A percentile compares a stretch with the other conserved stretches of the same genome.
Evolutionary conservation across 495 filamentous ascomycete species (phyloP).

Genomic region (Ramalina peruviana): DNA sequence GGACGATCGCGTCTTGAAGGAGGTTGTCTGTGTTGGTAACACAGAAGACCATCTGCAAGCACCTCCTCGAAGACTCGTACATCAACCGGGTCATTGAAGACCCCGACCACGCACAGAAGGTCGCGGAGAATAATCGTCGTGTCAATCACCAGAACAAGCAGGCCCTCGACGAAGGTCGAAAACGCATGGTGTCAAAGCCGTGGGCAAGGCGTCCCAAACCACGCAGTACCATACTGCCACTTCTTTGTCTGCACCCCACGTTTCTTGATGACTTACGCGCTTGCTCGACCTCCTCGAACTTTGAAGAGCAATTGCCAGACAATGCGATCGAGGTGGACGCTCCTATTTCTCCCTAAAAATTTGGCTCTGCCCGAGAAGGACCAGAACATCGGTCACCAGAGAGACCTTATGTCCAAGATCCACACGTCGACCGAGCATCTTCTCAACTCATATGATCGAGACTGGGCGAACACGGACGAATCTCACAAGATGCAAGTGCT

Average conservation of each 20-base stretch:
- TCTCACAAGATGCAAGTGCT: conserved; percentile 59
- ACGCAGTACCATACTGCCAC: conserved; percentile 26
- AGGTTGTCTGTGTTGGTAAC: neutral
- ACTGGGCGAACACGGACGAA: conserved; percentile 3
- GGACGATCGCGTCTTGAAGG: neutral
- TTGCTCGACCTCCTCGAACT: neutral
- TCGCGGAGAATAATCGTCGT: conserved; percentile 16
- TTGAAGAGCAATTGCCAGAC: neutral
- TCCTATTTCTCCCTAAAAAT: too few species aligned
- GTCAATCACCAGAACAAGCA: conserved; percentile 14
- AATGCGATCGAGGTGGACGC: too few species aligned
- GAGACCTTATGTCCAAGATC: too few species aligned
- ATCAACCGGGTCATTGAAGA: conserved; percentile 22
- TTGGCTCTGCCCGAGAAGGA: too few species aligned
- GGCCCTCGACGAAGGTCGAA: conserved; percentile 10
- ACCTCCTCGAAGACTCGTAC: conserved; percentile 24
- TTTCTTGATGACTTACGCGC: conserved; percentile 3
- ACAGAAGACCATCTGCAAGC: conserved; percentile 30
- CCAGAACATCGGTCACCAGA: too few species aligned
- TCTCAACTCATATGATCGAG: too few species aligned
- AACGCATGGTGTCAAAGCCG: conserved; percentile 2
- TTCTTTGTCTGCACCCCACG: conserved; percentile 65
- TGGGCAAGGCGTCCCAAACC: conserved; percentile 3
- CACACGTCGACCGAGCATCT: too few species aligned
- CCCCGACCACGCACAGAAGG: conserved; percentile 13